Evolutionary conservation across 2,329 filamentous ascomycete genomes (phyloP), one percentile per base, ranked within the genome.

Genomic region (Cladophialophora carrionii): DNA sequence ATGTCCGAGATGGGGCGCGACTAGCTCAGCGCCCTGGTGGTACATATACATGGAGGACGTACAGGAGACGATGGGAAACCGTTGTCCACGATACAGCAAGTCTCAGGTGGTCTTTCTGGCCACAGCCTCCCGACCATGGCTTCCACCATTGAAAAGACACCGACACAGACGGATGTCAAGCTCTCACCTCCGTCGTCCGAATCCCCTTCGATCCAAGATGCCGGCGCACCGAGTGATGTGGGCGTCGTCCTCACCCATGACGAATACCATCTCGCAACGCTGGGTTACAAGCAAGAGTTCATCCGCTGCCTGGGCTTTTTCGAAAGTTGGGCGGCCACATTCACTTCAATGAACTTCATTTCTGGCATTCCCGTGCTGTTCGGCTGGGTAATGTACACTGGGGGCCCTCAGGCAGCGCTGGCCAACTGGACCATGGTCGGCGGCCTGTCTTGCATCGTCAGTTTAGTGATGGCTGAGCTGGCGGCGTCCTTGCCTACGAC

Each of bases 391-490:
- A 78, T 79, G 76, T 76, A 77, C 56, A 77, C 75, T 3, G 77
- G 77, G 1, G 77, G 77, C 3, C 76, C 77, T 1, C 70, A 74
- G 56, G 72, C 76, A 32, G 77, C 77, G 1, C 78, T 79, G 62
- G 71, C 73, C 8, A 79, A 78, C 57, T 79, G 76, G 76, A 76
- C 74, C 2, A 76, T 78, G 74, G 72, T 78, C 31, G 76, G 76
- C 31, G 76, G 74, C 7, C 62, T 79, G 3, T 74, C 74, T 2
- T 73, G 73, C 51, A 69, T 76, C 55, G 76, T 78, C 14, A 75
- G 72, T n/a, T 68, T 78, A 0, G 73, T 73, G 12, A 75, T 78
- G 73, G 75, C 77, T 10, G 77, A 78, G 65, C 75, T 79, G 41
- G 76, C 74, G 8, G 73, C 76, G 22, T 74, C 76, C 10, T 67